These are phyloP conservation scores for Vicia faba DNA, from an alignment of 306 rosid species.

Conservation along the genomic window DNA sequence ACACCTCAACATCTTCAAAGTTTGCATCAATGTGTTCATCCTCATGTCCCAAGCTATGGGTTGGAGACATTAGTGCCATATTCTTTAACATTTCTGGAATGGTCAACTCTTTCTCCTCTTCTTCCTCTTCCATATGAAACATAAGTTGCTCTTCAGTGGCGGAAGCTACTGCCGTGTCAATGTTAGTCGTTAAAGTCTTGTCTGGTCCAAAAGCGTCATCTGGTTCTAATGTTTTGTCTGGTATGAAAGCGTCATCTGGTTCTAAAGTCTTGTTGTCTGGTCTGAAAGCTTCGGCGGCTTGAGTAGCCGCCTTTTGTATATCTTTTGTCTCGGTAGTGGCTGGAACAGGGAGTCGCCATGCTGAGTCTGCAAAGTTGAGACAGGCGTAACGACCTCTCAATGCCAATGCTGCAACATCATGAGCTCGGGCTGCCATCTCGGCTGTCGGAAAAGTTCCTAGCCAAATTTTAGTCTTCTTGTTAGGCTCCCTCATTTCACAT, in stretches of 20 bases:
- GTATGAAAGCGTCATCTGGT: conserved; percentile 51
- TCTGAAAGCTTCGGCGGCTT: conserved; percentile 71
- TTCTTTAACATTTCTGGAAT: conserved; percentile 59
- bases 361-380: conserved; percentile 75
- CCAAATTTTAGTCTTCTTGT: conserved; percentile 62
- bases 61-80: conserved; percentile 71
- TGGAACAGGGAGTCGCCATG: conserved; percentile 58
- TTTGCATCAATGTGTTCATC: conserved; percentile 52
- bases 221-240: background rate
- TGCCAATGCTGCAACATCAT: conserved; percentile 77
- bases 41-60: conserved; percentile 38
- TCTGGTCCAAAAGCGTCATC: conserved; percentile 56
- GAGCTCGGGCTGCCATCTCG: conserved; percentile 89
- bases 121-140: conserved; percentile 55
- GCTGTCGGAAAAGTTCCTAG: conserved; percentile 63
- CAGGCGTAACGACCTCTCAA: conserved; percentile 63
- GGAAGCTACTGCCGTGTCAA: background rate
- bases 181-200: background rate
- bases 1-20: conserved; percentile 47
- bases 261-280: conserved; percentile 15
- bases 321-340: conserved; percentile 52
- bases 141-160: conserved; percentile 6
- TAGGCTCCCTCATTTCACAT: conserved; percentile 82
- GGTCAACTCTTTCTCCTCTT: conserved; percentile 35
- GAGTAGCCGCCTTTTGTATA: conserved; percentile 61